Evolutionary conservation across 2,329 filamentous ascomycete species (phyloP), one percentile per base, ranked within the genome.

Genomic region (Lizonia empirigonia): DNA sequence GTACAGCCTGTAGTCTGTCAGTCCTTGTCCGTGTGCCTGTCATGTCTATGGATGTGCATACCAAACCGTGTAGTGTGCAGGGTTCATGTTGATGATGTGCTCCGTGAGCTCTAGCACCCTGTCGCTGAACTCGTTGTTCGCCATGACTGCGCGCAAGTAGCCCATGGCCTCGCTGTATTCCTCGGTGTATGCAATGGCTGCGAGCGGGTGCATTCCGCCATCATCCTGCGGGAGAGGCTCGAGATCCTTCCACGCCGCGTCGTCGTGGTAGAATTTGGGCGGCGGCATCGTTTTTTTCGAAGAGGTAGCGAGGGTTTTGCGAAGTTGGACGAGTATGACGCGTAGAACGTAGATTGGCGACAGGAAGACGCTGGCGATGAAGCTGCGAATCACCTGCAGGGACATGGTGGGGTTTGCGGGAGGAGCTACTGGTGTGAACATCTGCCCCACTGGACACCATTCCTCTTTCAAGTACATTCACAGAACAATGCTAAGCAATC

Each of bases 21-120:
- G 58, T 35, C 15, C 24, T 6, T 34, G 36, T 47, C 7, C 5
- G 18, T 20, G 4, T 15, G 13, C 18, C 37, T 20, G 23, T 40
- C 23, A n/a, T 27, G 33, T 27, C 23, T 13, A 7, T 18, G n/a
- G n/a, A 16, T n/a, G 26, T 20, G 37, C 33, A 26, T 68, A 84
- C 94, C 94, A 99, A 55, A 97, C 93, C 13, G 94, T 99, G 77
- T 99, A 99, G 78, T 99, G 94, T 1, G 94, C 92, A 13, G 94
- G 90, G 74, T 99, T 99, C 82, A 97, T 86, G 53, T 81, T 80
- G 69, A 99, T 97, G 69, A 99, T 86, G 74, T 93, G 86, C 70
- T 91, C 88, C 4, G 94, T 99, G 56, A 99, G 83, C 24, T 80
- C 82, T 34, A 99, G 81, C 27, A 86, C 89, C 38, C 94, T 84